Percentiles rank a stretch among this genome's conserved stretches.
Evolutionary conservation across 768 basidiomycete species (phyloP).

Genomic region (Suillus tomentosus): DNA sequence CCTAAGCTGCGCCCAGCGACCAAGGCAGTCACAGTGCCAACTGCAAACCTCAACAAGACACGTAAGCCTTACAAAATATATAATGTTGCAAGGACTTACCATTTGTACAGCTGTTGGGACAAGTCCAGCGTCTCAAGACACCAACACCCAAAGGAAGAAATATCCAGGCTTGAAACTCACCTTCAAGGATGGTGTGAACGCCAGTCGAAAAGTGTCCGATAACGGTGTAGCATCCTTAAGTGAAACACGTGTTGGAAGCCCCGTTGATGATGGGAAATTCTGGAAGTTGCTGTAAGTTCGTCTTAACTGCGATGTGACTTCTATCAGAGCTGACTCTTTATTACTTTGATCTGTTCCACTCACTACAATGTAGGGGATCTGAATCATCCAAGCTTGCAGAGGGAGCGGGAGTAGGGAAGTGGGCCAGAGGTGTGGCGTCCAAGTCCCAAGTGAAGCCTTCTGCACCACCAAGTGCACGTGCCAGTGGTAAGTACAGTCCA

Average conservation of each 20-base stretch:
- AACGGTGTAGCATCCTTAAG: not conserved
- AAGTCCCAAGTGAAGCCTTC: not conserved
- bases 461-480: not conserved
- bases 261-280: too few species aligned
- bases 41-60: not conserved
- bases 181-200: not conserved
- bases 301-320: not conserved
- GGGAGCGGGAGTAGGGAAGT: not conserved
- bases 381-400: not conserved
- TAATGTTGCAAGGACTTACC: not conserved
- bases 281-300: not conserved
- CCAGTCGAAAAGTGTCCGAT: not conserved
- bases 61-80: not conserved
- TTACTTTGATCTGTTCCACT: not conserved
- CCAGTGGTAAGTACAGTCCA: not conserved
- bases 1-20: not conserved
- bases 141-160: not conserved
- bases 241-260: not conserved
- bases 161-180: not conserved
- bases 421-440: not conserved
- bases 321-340: constrained; percentile 3
- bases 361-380: not conserved
- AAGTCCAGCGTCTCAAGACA: not conserved
- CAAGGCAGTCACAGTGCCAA: not conserved
- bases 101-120: not conserved